These are phyloP conservation scores for Neospora caninum DNA, from an alignment of 169 alveolate species.

Conservation along the genomic window DNA sequence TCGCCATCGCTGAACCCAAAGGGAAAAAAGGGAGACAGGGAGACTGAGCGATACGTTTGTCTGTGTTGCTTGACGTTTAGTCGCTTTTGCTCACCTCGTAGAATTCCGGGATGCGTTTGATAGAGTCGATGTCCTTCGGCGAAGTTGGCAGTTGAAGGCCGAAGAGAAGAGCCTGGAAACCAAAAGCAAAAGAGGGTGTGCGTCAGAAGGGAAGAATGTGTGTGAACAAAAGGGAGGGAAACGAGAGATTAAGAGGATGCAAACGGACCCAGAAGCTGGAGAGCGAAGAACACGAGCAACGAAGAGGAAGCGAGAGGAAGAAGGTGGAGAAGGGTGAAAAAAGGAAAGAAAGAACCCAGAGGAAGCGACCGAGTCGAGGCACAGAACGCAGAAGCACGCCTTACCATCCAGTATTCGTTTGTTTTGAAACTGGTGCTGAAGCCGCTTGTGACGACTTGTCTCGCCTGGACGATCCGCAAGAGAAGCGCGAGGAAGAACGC, in stretches of 20 bases:
- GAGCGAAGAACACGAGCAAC: too few relatives aligned
- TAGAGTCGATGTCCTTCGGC: neutral
- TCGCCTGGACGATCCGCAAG: neutral
- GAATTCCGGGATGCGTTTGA: constrained; percentile 19
- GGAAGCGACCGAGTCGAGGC: neutral
- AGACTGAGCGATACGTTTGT: neutral
- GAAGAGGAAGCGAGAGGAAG: too few relatives aligned
- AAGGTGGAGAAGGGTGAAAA: neutral
- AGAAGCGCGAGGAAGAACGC: neutral
- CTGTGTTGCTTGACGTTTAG: neutral
- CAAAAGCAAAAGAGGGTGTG: neutral
- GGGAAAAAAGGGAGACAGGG: neutral
- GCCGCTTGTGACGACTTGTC: constrained; percentile 1
- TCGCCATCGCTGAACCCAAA: too few relatives aligned
- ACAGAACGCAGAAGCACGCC: neutral
- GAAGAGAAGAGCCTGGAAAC: constrained; percentile 1
- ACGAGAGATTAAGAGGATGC: too few relatives aligned
- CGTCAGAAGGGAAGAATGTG: neutral
- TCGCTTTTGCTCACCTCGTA: constrained; percentile 11
- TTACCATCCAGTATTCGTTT: constrained; percentile 24
- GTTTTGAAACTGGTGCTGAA: constrained; percentile 34
- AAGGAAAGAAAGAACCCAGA: neutral
- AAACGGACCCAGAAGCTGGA: too few relatives aligned
- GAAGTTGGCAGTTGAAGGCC: constrained; percentile 11
- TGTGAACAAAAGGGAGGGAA: neutral